phyloP scores from a whole-genome alignment of 352 stramenopile genomes.

The Aphanomyces invadans region DNA sequence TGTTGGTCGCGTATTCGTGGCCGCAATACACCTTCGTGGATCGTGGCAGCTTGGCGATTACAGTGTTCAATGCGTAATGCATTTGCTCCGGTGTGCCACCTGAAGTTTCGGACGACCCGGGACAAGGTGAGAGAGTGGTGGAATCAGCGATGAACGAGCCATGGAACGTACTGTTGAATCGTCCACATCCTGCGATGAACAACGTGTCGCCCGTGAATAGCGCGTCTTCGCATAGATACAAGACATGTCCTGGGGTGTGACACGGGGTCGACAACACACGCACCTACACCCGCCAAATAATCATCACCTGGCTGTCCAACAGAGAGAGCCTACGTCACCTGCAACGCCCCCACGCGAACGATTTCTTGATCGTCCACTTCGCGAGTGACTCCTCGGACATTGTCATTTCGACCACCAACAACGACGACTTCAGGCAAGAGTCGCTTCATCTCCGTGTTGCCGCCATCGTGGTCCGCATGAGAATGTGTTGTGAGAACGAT shows the following conservation, averaged over 20 bases:
- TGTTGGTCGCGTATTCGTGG: constrained; percentile 90
- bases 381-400: constrained; percentile 46
- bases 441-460: constrained; percentile 64
- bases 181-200: constrained; percentile 85
- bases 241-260: constrained; percentile 87
- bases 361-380: constrained; percentile 57
- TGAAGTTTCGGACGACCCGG: no score
- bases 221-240: constrained; percentile 53
- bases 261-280: constrained; percentile 80
- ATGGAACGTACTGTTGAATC: constrained; percentile 48
- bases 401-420: constrained; percentile 60
- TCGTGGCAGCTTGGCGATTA: constrained; percentile 57
- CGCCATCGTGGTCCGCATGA: constrained; percentile 86
- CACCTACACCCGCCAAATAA: constrained; percentile 9
- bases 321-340: constrained; percentile 27
- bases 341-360: constrained; percentile 53
- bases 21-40: constrained; percentile 81
- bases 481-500: constrained; percentile 88
- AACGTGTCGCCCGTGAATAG: constrained; percentile 91
- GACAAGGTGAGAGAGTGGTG: no score
- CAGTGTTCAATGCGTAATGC: constrained; percentile 70
- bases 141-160: background rate
- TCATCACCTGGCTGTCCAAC: background rate
- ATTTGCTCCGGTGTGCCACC: constrained; percentile 73
- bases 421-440: constrained; percentile 54